A percentile compares a stretch with the other conserved stretches of the same genome.
Conservation (phyloP, 768 basidiomycete species). For the Gloeopeniophorella convolvens region DNA sequence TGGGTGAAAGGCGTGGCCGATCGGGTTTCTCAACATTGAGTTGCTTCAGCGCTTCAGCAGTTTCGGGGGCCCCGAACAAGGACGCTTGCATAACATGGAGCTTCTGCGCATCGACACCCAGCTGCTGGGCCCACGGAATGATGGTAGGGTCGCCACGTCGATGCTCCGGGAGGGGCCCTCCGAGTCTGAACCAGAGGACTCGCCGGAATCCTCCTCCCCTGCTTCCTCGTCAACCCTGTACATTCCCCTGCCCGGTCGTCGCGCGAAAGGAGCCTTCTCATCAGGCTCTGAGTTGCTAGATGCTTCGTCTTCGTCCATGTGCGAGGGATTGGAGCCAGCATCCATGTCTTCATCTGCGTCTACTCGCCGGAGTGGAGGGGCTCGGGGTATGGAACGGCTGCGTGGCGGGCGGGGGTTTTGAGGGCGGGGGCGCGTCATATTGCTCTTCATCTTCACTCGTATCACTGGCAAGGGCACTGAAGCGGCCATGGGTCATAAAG, state of each 20-base stretch:
- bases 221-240: slow-evolving; percentile 34
- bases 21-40: slow-evolving; percentile 13
- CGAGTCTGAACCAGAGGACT: slow-evolving; percentile 30
- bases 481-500: slow-evolving; percentile 18
- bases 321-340: slow-evolving; percentile 31
- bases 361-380: neutral
- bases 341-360: slow-evolving; percentile 15
- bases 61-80: slow-evolving; percentile 72
- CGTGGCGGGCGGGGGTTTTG: slow-evolving; percentile 4
- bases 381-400: neutral
- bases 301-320: slow-evolving; percentile 48
- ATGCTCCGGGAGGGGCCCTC: slow-evolving; percentile 24
- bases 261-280: neutral
- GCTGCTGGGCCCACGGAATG: slow-evolving; percentile 64
- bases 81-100: slow-evolving; percentile 93
- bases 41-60: slow-evolving; percentile 50
- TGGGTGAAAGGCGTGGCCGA: slow-evolving; percentile 29
- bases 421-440: neutral
- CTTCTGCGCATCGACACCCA: slow-evolving; percentile 79
- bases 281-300: slow-evolving; percentile 22
- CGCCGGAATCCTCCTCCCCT: slow-evolving; percentile 30
- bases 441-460: slow-evolving; percentile 20
- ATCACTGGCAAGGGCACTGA: slow-evolving; percentile 20
- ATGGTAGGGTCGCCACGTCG: slow-evolving; percentile 40
- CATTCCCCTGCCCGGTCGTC: neutral